These are phyloP conservation scores for Pythium graminicola DNA, from an alignment of 352 stramenopile species.

Conservation along the genomic window DNA sequence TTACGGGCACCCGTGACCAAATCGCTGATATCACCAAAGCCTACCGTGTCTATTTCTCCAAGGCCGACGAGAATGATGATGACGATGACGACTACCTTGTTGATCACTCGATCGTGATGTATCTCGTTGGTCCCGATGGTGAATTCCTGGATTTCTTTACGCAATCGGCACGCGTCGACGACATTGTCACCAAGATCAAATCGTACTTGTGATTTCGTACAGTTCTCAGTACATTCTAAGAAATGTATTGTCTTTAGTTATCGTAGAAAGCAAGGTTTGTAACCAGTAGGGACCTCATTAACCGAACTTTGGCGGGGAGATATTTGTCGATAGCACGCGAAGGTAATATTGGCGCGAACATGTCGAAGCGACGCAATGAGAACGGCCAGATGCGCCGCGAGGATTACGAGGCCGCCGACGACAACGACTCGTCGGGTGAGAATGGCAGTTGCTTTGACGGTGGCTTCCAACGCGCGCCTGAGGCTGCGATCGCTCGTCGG, in stretches of 20 bases:
- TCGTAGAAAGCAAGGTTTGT: background rate
- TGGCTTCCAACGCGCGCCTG: conserved; percentile 65
- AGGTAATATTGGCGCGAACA: conserved; percentile 17
- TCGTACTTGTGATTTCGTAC: conserved; percentile 39
- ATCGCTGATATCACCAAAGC: conserved; percentile 95
- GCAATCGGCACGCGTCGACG: conserved; percentile 92
- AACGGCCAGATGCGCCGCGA: conserved; percentile 82
- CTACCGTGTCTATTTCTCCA: conserved; percentile 99
- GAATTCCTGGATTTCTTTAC: conserved; percentile 99
- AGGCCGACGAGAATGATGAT: conserved; percentile 91
- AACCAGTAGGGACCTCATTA: conserved; percentile 1
- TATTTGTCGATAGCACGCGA: too few species aligned
- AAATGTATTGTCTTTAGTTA: conserved; percentile 4
- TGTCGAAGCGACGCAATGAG: conserved; percentile 83
- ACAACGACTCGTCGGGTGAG: conserved; percentile 15
- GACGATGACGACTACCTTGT: conserved; percentile 99
- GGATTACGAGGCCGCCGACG: conserved; percentile 66
- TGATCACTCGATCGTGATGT: conserved; percentile 99
- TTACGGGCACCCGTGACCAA: conserved; percentile 92
- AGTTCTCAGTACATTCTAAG: background rate
- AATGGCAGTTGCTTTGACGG: conserved; percentile 28
- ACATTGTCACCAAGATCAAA: conserved; percentile 94
- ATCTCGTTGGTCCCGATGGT: conserved; percentile 94
- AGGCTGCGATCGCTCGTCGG: conserved; percentile 60
- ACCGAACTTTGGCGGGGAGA: too few species aligned